Conservation (phyloP, 148 eudicot genomes). For the Vaccinium vitisidaea region DNA sequence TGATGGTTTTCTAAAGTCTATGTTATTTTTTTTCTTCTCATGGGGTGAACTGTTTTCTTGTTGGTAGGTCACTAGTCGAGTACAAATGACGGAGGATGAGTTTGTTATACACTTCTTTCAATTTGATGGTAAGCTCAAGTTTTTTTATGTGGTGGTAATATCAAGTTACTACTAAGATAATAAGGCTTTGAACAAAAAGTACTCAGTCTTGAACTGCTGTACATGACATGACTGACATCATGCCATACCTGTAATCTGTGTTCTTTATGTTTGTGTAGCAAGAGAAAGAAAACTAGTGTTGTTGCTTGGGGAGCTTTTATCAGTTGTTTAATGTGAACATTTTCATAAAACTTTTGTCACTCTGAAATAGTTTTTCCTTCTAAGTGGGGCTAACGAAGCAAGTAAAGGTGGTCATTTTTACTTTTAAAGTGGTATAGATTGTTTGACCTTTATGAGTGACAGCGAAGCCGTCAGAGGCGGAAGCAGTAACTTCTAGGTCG, state of each 20-base stretch:
- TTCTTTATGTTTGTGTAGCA: not conserved
- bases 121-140: slow-evolving; percentile 67
- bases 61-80: slow-evolving; percentile 55
- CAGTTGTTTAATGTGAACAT: not conserved
- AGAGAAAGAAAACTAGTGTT: not conserved
- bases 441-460: not conserved
- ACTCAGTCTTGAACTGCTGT: not conserved
- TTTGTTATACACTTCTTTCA: slow-evolving; percentile 83
- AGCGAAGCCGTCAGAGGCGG: too few species aligned
- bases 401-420: not conserved
- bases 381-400: not conserved
- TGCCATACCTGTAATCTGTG: not conserved
- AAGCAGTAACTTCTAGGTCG: too few species aligned
- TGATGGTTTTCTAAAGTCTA: not conserved
- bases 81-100: slow-evolving; percentile 87
- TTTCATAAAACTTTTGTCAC: not conserved
- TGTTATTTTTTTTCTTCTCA: slow-evolving; percentile 14
- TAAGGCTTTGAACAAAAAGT: not conserved
- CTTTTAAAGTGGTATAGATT: too few species aligned
- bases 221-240: not conserved
- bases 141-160: slow-evolving; percentile 46
- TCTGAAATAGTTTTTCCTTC: not conserved
- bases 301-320: not conserved
- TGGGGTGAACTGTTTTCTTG: not conserved
- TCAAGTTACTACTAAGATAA: not conserved